Evolutionary conservation across 208 protist genomes (phyloP), one percentile per base, ranked within the genome.

Genomic region (Crithidia sp.): DNA sequence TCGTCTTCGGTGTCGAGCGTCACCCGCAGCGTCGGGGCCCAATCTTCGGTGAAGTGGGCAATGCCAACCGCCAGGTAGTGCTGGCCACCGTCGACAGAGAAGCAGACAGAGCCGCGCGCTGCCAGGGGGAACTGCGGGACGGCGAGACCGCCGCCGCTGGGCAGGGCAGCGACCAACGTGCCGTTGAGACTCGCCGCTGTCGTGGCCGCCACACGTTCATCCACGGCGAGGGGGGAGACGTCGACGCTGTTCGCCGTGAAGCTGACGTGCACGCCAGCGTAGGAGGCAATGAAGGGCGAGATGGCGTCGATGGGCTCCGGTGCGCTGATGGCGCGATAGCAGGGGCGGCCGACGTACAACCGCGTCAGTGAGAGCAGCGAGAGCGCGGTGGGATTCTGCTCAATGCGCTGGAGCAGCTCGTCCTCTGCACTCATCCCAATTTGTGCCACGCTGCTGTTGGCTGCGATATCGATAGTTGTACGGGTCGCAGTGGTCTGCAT

Each of bases 21-120:
- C 47, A 84, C 79, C 17, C 83, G 80, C 68, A 94, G 81, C 19
- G 84, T 88, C 12, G 84, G 79, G 1, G 86, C 84, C 86, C 87
- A 92, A 44, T 78, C 70, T 3, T 85, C 83, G 12, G 89, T 85
- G 67, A 82, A 78, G 69, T 91, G 87, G 55, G 78, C 83, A 40
- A 89, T 77, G 65, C 86, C 89, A 40, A 89, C 78, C 12, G 81
- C 81, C 41, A 91, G 40, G 72, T 89, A 90, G 53, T 87, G 81
- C 36, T 65, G 75, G 3, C 89, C 89, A 5, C 89, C 86, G 67
- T 92, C 85, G 14, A 89, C 84, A 39, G 89, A 94, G 55, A 94
- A 67, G 65, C 84, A 92, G n/a, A 92, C 68, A 10, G 84, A 83
- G 55, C 67, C 79, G 10, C 84, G 84, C 13, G 65, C 54, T 71